Percentiles rank a stretch among this genome's conserved stretches.
phyloP scores from a whole-genome alignment of 2,329 filamentous ascomycete genomes.

The Chrysosporium queenslandicum region DNA sequence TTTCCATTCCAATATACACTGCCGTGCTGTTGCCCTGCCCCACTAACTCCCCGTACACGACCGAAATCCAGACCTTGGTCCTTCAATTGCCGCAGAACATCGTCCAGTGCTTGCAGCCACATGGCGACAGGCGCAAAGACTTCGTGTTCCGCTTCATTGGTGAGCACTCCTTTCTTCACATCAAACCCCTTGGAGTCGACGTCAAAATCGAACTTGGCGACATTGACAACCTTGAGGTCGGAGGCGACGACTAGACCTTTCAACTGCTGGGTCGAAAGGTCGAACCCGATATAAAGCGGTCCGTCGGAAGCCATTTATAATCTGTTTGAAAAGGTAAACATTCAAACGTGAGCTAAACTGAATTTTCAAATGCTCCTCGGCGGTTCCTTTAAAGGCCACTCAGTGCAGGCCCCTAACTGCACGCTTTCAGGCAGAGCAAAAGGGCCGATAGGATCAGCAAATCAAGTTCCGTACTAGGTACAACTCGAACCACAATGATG shows the following conservation, averaged over 20 bases:
- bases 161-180: slow-evolving; percentile 77
- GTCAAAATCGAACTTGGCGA: slow-evolving; percentile 94
- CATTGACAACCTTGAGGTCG: slow-evolving; percentile 65
- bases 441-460: not conserved
- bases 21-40: slow-evolving; percentile 93
- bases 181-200: slow-evolving; percentile 68
- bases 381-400: not conserved
- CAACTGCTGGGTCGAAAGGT: slow-evolving; percentile 92
- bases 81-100: slow-evolving; percentile 65
- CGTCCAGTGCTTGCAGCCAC: slow-evolving; percentile 88
- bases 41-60: slow-evolving; percentile 70
- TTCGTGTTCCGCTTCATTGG: slow-evolving; percentile 71
- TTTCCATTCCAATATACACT: slow-evolving; percentile 82
- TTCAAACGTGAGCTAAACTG: not conserved
- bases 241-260: slow-evolving; percentile 86
- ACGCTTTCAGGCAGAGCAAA: not conserved
- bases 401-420: not conserved
- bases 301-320: slow-evolving; percentile 23
- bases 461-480: not conserved
- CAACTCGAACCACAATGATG: not conserved
- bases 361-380: not conserved
- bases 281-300: slow-evolving; percentile 80
- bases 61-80: slow-evolving; percentile 61
- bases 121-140: slow-evolving; percentile 87
- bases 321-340: too few species aligned